A percentile compares a stretch with the other conserved stretches of the same genome.
Evolutionary conservation across 1,284 basidiomycete species (phyloP).

Genomic region (Exsudoporus floridanus): DNA sequence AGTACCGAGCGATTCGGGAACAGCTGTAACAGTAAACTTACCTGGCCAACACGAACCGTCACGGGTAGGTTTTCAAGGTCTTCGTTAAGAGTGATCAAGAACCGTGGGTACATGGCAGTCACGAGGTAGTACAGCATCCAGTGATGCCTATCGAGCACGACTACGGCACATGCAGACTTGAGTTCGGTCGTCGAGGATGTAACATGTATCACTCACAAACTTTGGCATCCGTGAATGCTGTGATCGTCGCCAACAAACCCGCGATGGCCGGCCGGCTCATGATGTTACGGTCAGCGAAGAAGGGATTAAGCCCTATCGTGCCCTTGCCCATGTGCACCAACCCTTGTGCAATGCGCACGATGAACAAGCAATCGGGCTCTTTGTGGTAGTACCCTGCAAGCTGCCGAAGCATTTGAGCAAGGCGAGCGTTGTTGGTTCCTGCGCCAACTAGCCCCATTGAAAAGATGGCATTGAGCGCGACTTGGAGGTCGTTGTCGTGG

Average conservation of each 20-base stretch:
- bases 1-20: slow-evolving; percentile 2
- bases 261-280: slow-evolving; percentile 90
- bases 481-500: slow-evolving; percentile 96
- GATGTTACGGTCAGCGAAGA: slow-evolving; percentile 90
- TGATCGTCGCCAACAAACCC: slow-evolving; percentile 86
- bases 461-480: slow-evolving; percentile 96
- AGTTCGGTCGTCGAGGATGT: slow-evolving; percentile 1
- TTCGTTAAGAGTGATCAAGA: slow-evolving; percentile 96
- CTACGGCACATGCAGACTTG: slow-evolving; percentile 39
- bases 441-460: slow-evolving; percentile 99
- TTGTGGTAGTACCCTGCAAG: slow-evolving; percentile 97
- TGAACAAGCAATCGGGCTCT: slow-evolving; percentile 96
- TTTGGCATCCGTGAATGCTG: slow-evolving; percentile 93
- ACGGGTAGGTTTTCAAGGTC: slow-evolving; percentile 83
- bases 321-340: slow-evolving; percentile 99
- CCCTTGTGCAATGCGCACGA: slow-evolving; percentile 95
- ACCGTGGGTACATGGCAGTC: slow-evolving; percentile 96
- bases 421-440: slow-evolving; percentile 96
- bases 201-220: slow-evolving; percentile 62
- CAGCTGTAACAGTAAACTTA: slow-evolving; percentile 35
- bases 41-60: slow-evolving; percentile 94
- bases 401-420: slow-evolving; percentile 97
- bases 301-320: slow-evolving; percentile 96
- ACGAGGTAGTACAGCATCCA: slow-evolving; percentile 99
- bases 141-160: slow-evolving; percentile 92